These are phyloP conservation scores for Septoria petroselini DNA, from an alignment of 2,329 filamentous ascomycete genomes.

Conservation along the genomic window DNA sequence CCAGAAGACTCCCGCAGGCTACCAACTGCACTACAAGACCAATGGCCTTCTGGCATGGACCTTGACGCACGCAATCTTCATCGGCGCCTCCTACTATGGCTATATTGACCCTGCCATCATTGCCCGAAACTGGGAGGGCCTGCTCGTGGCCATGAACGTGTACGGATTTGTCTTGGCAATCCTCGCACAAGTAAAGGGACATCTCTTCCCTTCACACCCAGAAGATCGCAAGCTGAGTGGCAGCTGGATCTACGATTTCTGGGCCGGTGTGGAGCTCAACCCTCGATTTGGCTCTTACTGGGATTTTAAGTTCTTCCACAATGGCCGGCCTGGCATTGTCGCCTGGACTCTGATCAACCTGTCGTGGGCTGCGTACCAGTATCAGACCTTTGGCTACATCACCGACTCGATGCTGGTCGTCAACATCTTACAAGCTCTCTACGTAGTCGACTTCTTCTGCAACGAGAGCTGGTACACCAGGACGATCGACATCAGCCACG, in stretches of 20 bases:
- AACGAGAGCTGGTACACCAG: constrained; percentile 26
- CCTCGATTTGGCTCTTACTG: constrained; percentile 20
- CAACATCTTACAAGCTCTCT: constrained; percentile 22
- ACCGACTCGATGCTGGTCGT: constrained; percentile 23
- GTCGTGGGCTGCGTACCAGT: constrained; percentile 24
- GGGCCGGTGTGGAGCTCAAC: constrained; percentile 24
- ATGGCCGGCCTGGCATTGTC: constrained; percentile 19
- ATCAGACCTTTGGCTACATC: constrained; percentile 20
- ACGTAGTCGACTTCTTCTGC: constrained; percentile 27
- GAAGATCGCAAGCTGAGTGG: constrained; percentile 24
- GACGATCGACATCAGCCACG: constrained; percentile 28
- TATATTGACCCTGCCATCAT: constrained; percentile 18
- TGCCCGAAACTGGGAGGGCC: constrained; percentile 24
- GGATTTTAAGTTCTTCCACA: constrained; percentile 25
- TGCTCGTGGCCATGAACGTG: constrained; percentile 21
- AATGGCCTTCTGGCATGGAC: constrained; percentile 22
- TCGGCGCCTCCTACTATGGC: constrained; percentile 15
- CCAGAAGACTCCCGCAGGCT: constrained; percentile 15
- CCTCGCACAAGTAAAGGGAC: constrained; percentile 21
- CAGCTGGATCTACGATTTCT: constrained; percentile 24
- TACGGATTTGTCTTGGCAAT: constrained; percentile 21
- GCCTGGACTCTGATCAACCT: constrained; percentile 27
- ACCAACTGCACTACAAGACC: constrained; percentile 14
- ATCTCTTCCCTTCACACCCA: constrained; percentile 19
- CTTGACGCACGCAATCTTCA: constrained; percentile 19